Evolutionary conservation across 345 rosid genomes (phyloP), one percentile per base, ranked within the genome.

Genomic region (Rhodomyrtus tomentosa): DNA sequence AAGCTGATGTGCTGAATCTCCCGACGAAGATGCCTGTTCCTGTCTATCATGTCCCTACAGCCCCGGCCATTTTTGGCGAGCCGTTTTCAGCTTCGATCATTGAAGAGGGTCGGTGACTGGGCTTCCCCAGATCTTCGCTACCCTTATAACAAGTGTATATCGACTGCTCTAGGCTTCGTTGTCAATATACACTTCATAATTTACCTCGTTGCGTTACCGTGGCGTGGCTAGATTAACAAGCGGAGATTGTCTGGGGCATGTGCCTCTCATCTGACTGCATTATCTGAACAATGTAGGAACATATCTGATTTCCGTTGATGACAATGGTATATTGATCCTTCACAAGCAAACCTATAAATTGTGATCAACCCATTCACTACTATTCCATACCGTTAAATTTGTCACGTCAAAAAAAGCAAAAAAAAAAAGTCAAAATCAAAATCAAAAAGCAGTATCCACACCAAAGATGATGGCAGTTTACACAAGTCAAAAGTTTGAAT

Each of bases 21-120:
- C 90, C 93, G 0, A 7, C 40, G 2, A 88, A 88, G 87, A 87
- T 91, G 92, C 93, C 90, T 3, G 88, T 90, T 54, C 89, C 94
- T 52, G 73, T 72, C 74, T 88, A 89, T 73, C 90, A 56, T 81
- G 85, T 80, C 0, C 87, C 91, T 45, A 79, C 84, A 42, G 81
- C 87, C n/a, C 59, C 86, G 5, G 49, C 79, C 1, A 84, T 86
- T 86, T 90, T 90, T 22, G 81, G 82, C 14, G 91, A 89, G 53
- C 91, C 93, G 52, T 22, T 54, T 9, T 38, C 51, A 38, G 72
- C 73, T 55, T 82, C 84, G 1, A 80, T 83, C 27, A 80, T 91
- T 27, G 88, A 91, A 36, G 82, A 54, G 49, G 90, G 91, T 58
- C 91, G 91, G 29, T 90, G 73, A 87, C 25, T 9, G 0, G 55